Evolutionary conservation across 169 alveolate species (phyloP).

Genomic region (Plasmodium vivax): DNA sequence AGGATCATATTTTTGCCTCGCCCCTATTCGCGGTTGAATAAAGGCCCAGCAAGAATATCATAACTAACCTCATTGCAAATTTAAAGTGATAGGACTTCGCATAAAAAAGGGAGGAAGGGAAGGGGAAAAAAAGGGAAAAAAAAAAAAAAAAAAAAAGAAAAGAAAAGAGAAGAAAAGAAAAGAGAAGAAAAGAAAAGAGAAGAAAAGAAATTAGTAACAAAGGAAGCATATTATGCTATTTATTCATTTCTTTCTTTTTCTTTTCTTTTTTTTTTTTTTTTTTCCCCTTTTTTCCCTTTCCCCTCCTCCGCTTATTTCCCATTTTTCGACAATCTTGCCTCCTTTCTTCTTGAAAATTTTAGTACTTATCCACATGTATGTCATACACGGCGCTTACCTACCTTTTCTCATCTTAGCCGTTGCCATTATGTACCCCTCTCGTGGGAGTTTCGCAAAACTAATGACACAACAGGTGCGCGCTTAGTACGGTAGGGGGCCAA

Average conservation of each 20-base stretch:
- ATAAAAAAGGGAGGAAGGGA: neutral
- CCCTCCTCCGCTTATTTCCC: neutral
- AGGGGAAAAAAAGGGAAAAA: neutral
- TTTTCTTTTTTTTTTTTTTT: neutral
- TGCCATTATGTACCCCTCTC: neutral
- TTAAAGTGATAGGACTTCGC: conserved; percentile 73
- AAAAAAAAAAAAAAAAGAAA: neutral
- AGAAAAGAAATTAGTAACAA: no score
- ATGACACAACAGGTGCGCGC: neutral
- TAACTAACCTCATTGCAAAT: conserved; percentile 78
- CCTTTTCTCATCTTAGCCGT: neutral
- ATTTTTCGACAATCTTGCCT: conserved; percentile 71
- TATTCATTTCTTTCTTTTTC: neutral
- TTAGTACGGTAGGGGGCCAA: neutral
- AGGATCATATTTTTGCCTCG: conserved; percentile 52
- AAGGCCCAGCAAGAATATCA: conserved; percentile 34
- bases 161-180: neutral
- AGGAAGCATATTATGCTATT: no score
- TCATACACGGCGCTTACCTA: conserved; percentile 2
- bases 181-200: neutral
- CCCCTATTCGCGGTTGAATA: conserved; percentile 16
- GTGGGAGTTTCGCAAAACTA: neutral
- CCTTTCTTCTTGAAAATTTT: conserved; percentile 20
- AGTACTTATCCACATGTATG: conserved; percentile 38
- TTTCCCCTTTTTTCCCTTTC: neutral